Percentiles rank a stretch among this genome's conserved stretches.
Conservation (phyloP, 257 asterid genomes). For the Lycium barbarum region DNA sequence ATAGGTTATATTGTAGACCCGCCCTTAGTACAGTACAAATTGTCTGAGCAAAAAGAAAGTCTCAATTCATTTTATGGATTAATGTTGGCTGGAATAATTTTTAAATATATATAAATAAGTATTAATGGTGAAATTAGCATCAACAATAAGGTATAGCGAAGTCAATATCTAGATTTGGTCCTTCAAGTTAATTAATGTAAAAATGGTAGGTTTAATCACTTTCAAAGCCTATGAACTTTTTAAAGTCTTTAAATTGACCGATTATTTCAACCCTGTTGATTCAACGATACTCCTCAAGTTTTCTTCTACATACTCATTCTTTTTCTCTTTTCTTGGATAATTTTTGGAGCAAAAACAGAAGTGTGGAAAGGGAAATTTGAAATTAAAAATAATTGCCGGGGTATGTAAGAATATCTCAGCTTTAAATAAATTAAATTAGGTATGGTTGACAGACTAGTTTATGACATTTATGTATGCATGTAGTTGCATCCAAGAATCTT, state of each 20-base stretch:
- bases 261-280: background rate
- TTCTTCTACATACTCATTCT: background rate
- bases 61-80: background rate
- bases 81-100: background rate
- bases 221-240: background rate
- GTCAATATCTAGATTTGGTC: background rate
- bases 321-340: background rate
- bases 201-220: background rate
- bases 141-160: background rate
- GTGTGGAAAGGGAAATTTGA: too few species aligned
- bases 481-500: conserved; percentile 27
- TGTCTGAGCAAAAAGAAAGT: background rate
- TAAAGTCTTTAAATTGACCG: background rate
- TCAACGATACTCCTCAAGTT: background rate
- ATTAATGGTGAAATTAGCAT: background rate
- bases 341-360: background rate
- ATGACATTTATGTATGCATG: conserved; percentile 30
- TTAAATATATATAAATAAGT: background rate
- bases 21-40: background rate
- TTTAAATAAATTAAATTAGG: background rate
- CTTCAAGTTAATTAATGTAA: background rate
- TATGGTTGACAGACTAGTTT: conserved; percentile 39
- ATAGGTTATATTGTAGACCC: background rate
- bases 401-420: background rate
- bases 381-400: background rate